Conservation (phyloP, 2,329 filamentous ascomycete genomes). For the Aspergillus spinulosporus region DNA sequence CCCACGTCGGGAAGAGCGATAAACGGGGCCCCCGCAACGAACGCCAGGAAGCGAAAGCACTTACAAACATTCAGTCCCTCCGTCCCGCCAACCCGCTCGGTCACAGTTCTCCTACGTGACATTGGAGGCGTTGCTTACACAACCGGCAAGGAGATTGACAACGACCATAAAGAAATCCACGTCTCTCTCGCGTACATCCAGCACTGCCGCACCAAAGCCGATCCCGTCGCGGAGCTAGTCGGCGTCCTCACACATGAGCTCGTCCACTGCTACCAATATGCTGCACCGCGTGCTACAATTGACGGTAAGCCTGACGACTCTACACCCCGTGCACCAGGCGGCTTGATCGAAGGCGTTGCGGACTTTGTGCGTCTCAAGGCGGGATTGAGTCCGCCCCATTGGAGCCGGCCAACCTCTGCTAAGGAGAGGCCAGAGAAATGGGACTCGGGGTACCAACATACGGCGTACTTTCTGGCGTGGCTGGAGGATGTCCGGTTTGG, state of each 20-base stretch:
- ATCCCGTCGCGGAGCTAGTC: slow-evolving; percentile 61
- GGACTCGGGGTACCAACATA: slow-evolving; percentile 88
- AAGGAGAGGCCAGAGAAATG: slow-evolving; percentile 62
- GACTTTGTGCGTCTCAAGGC: slow-evolving; percentile 85
- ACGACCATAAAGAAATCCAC: slow-evolving; percentile 91
- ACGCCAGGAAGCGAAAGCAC: slow-evolving; percentile 14
- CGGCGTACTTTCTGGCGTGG: slow-evolving; percentile 87
- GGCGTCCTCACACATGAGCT: slow-evolving; percentile 91
- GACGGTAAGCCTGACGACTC: slow-evolving; percentile 33
- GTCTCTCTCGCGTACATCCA: slow-evolving; percentile 75
- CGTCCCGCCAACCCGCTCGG: slow-evolving; percentile 71
- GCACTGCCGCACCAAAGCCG: slow-evolving; percentile 23
- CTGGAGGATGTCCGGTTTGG: slow-evolving; percentile 71
- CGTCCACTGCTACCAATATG: slow-evolving; percentile 91
- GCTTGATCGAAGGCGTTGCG: slow-evolving; percentile 85
- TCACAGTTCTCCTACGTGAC: slow-evolving; percentile 76
- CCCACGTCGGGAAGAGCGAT: background rate
- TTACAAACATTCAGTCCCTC: slow-evolving; percentile 32
- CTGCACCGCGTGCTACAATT: slow-evolving; percentile 52
- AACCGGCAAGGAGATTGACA: slow-evolving; percentile 72
- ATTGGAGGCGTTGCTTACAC: slow-evolving; percentile 91
- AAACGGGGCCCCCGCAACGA: background rate
- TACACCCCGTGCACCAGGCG: slow-evolving; percentile 57
- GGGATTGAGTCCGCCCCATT: slow-evolving; percentile 75
- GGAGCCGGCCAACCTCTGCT: slow-evolving; percentile 58